Conservation (phyloP, 768 basidiomycete genomes). For the Trametes cinnabarina region DNA sequence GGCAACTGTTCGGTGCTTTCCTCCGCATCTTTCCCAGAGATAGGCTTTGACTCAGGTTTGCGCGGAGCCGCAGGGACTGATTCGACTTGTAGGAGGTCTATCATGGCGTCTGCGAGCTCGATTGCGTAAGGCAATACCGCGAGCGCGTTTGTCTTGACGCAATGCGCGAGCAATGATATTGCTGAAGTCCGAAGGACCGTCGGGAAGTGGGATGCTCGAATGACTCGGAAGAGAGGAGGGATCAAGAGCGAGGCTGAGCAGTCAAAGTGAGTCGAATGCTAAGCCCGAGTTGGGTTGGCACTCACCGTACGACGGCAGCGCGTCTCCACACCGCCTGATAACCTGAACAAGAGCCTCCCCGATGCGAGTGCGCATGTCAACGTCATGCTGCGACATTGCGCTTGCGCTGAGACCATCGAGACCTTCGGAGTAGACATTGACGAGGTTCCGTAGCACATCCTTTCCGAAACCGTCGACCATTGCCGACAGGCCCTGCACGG, state of each 20-base stretch:
- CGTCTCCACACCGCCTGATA: slow-evolving; percentile 67
- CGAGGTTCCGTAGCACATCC: slow-evolving; percentile 64
- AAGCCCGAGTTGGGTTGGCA: background rate
- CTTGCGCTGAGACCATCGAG: slow-evolving; percentile 49
- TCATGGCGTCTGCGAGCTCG: slow-evolving; percentile 63
- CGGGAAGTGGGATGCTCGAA: slow-evolving; percentile 61
- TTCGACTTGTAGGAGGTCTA: slow-evolving; percentile 76
- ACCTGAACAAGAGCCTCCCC: slow-evolving; percentile 85
- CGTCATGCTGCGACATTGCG: slow-evolving; percentile 53
- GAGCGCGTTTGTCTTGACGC: slow-evolving; percentile 59
- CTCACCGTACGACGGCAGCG: slow-evolving; percentile 66
- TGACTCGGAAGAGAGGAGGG: slow-evolving; percentile 63
- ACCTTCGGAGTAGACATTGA: slow-evolving; percentile 62
- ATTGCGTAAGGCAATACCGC: slow-evolving; percentile 61
- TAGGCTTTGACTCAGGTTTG: background rate
- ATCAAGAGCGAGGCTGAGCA: slow-evolving; percentile 64
- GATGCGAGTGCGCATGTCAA: slow-evolving; percentile 72
- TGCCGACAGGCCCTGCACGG: slow-evolving; percentile 83
- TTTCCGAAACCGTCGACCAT: slow-evolving; percentile 79
- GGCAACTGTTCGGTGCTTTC: background rate
- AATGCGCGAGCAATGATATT: slow-evolving; percentile 70
- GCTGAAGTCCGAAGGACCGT: slow-evolving; percentile 70
- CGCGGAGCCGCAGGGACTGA: slow-evolving; percentile 33
- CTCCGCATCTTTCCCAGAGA: background rate
- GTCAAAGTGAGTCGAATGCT: background rate